Evolutionary conservation across 2,329 filamentous ascomycete genomes (phyloP), one percentile per base, ranked within the genome.

Genomic region (Fusarium begoniae): DNA sequence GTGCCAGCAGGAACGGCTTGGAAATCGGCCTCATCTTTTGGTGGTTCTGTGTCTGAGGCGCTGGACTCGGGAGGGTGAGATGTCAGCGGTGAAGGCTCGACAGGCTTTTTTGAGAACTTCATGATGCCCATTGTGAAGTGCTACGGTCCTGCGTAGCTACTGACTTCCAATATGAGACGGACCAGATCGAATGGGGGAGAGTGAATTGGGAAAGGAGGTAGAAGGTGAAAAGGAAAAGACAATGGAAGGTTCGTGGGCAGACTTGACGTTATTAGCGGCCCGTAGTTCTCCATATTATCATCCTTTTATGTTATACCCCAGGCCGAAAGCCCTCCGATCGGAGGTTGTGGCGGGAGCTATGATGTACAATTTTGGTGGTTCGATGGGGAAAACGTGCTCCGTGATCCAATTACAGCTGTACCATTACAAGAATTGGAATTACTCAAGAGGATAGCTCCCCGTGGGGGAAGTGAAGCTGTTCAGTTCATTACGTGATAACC

Each of bases 311-410:
- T 51, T 28, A 28, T 62, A 69, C 68, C 72, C 72, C 71, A 69
- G 68, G 72, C 63, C 24, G 43, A 38, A 35, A 41, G 37, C 26
- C 59, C 72, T 75, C 72, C 72, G 72, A 74, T 74, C 72, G 72
- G 72, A 73, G 72, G 62, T 60, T 37, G 70, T 51, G 68, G 71
- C 51, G 69, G 66, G 45, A 74, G 59, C 59, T 74, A 66, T 69
- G 68, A 66, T 60, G 51, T 38, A 53, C 55, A 35, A n/a, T 38
- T 59, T 50, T 55, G 40, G 37, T 72, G 69, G 69, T 58, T 44
- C 48, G 71, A 74, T 57, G 70, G 60, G 26, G 57, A 40, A 48
- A 18, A 32, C 17, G 35, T 18, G 41, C 32, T 54, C 50, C 51
- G 41, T 20, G 44, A 54, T 10, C 72, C 72, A 74, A 75, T 75